These are phyloP conservation scores for Cladosporium sp. DNA, from an alignment of 2,329 filamentous ascomycete genomes.

Conservation along the genomic window DNA sequence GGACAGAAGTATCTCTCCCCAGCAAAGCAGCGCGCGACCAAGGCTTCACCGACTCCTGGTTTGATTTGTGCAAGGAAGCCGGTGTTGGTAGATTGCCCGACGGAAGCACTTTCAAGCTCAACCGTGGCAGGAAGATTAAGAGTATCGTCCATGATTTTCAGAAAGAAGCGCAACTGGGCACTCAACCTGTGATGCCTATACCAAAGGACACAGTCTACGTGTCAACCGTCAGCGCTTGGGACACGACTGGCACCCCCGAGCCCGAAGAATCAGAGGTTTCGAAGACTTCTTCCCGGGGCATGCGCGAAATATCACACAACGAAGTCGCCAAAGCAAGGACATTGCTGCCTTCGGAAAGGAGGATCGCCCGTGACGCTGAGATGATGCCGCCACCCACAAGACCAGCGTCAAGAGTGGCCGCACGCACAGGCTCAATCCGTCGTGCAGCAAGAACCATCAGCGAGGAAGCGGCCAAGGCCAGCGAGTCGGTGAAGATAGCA, in stretches of 20 bases:
- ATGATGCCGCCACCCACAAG: slow-evolving; percentile 30
- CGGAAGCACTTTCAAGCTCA: slow-evolving; percentile 44
- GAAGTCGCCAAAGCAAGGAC: slow-evolving; percentile 28
- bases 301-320: slow-evolving; percentile 46
- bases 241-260: slow-evolving; percentile 30
- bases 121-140: slow-evolving; percentile 44
- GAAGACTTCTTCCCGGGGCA: slow-evolving; percentile 34
- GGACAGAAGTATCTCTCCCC: slow-evolving; percentile 42
- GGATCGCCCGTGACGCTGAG: slow-evolving; percentile 27
- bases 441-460: slow-evolving; percentile 30
- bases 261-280: slow-evolving; percentile 32
- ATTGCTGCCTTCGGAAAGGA: slow-evolving; percentile 15
- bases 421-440: slow-evolving; percentile 25
- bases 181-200: slow-evolving; percentile 47
- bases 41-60: slow-evolving; percentile 51
- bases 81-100: slow-evolving; percentile 47
- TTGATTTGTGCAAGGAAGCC: slow-evolving; percentile 45
- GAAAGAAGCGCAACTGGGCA: slow-evolving; percentile 44
- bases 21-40: slow-evolving; percentile 40
- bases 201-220: slow-evolving; percentile 46
- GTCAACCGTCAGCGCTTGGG: slow-evolving; percentile 31
- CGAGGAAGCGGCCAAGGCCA: slow-evolving; percentile 27
- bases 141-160: slow-evolving; percentile 49
- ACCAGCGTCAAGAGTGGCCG: slow-evolving; percentile 23
- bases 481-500: slow-evolving; percentile 15